Evolutionary conservation across 208 protist genomes (phyloP), one percentile per base, ranked within the genome.

Genomic region (Wallacemonas collosoma): DNA sequence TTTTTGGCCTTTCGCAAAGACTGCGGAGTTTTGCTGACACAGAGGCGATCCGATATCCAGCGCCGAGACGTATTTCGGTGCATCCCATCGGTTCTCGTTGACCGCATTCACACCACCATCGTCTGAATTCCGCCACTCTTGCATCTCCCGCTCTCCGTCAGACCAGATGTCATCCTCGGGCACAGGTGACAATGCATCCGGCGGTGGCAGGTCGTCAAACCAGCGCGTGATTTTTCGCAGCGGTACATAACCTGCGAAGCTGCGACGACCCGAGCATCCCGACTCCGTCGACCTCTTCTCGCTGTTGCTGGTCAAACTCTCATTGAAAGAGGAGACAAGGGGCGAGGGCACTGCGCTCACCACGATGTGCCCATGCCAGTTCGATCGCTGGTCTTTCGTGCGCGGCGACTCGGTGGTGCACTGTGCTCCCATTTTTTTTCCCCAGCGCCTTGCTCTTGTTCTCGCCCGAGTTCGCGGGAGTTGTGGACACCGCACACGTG

Each of bases 11-110:
- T 68, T n/a, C n/a, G 45, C 6, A 40, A 63, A 38, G 17, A 45
- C 7, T 67, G 50, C 11, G 5, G 60, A 65, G 17, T 65, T 65
- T 36, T 68, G 4, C 1, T 40, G 61, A 15, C 2, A 1, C 3
- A 43, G 11, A 26, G 76, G 76, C 47, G 77, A 73, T 4, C 56
- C 57, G 3, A 82, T 54, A 38, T 66, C 77, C 2, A 86, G 69
- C 26, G 87, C 87, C 4, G 82, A 83, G 38, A 92, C 61, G 62
- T 88, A 89, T 35, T 76, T 69, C 45, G 85, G 79, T 1, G 76
- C 75, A 17, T 85, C 80, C 63, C 77, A 79, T 9, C 43, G 41
- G 11, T 76, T 56, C 35, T 63, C 57, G 3, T 8, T 58, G 35
- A 60, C 68, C 45, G 79, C 58, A 1, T 85, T 47, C 17, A 51